Evolutionary conservation across 805 yeast genomes (phyloP).

Genomic region (Hermanozyma aechmeae): DNA sequence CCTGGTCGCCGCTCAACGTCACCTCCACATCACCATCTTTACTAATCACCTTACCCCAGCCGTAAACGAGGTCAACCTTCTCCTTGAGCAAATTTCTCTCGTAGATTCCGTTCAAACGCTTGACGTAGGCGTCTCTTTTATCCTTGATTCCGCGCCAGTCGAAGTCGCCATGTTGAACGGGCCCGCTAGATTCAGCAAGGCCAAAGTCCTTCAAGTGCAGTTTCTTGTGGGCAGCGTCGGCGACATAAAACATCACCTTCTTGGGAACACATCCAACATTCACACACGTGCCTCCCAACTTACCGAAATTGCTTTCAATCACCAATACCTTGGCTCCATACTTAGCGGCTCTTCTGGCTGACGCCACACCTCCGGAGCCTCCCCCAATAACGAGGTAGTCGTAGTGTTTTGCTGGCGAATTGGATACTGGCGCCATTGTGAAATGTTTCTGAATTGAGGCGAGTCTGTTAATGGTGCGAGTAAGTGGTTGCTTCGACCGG

Average conservation of each 20-base stretch:
- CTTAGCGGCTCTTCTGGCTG: slow-evolving; percentile 91
- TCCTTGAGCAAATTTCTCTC: slow-evolving; percentile 81
- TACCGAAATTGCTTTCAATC: slow-evolving; percentile 59
- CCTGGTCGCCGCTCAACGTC: slow-evolving; percentile 34
- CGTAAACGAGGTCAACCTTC: slow-evolving; percentile 79
- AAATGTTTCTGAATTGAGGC: slow-evolving; percentile 21
- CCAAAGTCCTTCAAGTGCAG: slow-evolving; percentile 78
- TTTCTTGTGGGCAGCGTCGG: slow-evolving; percentile 74
- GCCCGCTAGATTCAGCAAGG: slow-evolving; percentile 47
- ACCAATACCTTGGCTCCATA: slow-evolving; percentile 84
- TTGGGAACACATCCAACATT: slow-evolving; percentile 99
- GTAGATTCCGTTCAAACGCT: slow-evolving; percentile 86
- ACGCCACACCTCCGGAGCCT: slow-evolving; percentile 99
- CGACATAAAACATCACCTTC: slow-evolving; percentile 98
- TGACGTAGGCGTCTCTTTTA: slow-evolving; percentile 87
- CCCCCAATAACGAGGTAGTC: slow-evolving; percentile 96
- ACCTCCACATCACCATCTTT: slow-evolving; percentile 71
- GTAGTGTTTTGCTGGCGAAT: slow-evolving; percentile 43
- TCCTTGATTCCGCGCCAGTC: slow-evolving; percentile 76
- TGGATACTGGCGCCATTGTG: slow-evolving; percentile 45
- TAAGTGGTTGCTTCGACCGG: background rate
- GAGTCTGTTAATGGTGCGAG: slow-evolving; percentile 7
- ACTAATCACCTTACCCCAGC: slow-evolving; percentile 71
- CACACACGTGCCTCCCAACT: slow-evolving; percentile 96
- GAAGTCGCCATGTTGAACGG: slow-evolving; percentile 44